Evolutionary conservation across 2,329 filamentous ascomycete genomes (phyloP).

Genomic region (Fusarium decemcellulare): DNA sequence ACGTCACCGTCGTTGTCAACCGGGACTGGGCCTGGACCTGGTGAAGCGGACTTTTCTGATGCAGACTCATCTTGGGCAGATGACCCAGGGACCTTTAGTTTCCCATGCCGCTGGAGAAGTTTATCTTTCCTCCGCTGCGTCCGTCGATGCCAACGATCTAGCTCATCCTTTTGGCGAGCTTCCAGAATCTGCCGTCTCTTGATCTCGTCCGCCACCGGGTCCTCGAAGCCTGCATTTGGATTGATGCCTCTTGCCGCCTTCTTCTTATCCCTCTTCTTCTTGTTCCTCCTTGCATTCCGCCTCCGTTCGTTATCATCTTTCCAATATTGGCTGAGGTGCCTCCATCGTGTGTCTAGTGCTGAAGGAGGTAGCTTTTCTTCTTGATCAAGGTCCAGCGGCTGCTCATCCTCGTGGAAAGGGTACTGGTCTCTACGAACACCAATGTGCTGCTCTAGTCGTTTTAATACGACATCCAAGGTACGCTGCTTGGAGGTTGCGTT

Average conservation of each 20-base stretch:
- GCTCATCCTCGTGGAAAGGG: constrained; percentile 8
- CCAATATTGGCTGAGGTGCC: not conserved
- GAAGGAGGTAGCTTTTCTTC: not conserved
- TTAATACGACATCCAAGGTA: not conserved
- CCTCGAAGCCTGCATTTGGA: not conserved
- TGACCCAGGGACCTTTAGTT: no score
- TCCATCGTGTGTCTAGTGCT: not conserved
- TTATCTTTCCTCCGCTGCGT: constrained; percentile 10
- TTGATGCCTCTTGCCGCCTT: not conserved
- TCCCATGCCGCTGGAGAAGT: not conserved
- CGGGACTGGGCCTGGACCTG: not conserved
- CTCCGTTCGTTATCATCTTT: not conserved
- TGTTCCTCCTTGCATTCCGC: not conserved
- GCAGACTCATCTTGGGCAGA: constrained; percentile 2
- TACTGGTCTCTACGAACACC: constrained; percentile 24
- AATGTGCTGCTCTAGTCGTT: constrained; percentile 26
- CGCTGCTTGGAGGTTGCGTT: constrained; percentile 6
- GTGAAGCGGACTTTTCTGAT: not conserved
- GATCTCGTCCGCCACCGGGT: constrained; percentile 1
- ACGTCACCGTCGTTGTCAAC: not conserved
- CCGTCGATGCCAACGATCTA: not conserved
- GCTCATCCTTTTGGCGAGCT: constrained; percentile 7
- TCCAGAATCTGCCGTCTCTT: constrained; percentile 6
- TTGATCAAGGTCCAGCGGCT: constrained; percentile 18
- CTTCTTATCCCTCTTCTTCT: not conserved